Evolutionary conservation across 2,329 filamentous ascomycete genomes (phyloP).

Genomic region (Trichoderma breve): DNA sequence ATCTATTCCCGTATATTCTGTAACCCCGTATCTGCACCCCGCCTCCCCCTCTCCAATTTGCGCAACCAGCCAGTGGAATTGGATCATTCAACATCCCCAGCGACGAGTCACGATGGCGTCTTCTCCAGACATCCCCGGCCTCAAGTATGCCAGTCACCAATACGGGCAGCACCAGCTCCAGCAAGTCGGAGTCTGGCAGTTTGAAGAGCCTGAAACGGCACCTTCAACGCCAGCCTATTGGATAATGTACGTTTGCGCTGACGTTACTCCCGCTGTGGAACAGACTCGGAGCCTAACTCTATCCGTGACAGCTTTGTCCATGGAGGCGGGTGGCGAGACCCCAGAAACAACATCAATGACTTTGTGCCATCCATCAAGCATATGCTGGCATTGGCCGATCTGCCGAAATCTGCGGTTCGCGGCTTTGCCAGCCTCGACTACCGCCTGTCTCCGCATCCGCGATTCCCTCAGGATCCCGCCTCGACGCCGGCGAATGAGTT

Average conservation of each 20-base stretch:
- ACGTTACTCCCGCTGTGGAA: neutral
- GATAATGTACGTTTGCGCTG: conserved; percentile 34
- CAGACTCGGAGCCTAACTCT: conserved; percentile 2
- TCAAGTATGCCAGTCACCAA: conserved; percentile 36
- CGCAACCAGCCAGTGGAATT: neutral
- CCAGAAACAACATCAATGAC: conserved; percentile 45
- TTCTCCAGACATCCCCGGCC: conserved; percentile 23
- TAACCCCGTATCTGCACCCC: neutral
- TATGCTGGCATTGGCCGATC: conserved; percentile 36
- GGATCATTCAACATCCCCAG: neutral
- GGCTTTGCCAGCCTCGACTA: conserved; percentile 65
- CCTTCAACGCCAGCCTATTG: conserved; percentile 30
- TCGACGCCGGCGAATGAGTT: conserved; percentile 30
- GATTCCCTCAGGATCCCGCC: conserved; percentile 38
- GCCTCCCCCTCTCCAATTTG: neutral
- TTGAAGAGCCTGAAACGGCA: conserved; percentile 19
- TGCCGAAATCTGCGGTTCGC: conserved; percentile 42
- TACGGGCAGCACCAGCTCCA: conserved; percentile 44
- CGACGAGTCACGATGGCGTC: conserved; percentile 5
- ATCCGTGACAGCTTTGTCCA: conserved; percentile 51
- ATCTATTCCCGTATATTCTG: neutral
- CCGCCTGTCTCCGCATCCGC: conserved; percentile 54
- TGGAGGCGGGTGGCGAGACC: conserved; percentile 64
- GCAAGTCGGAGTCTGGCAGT: conserved; percentile 47
- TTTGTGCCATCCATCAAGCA: conserved; percentile 46